Percentiles rank a stretch among this genome's conserved stretches.
Conservation (phyloP, 768 basidiomycete species). For the Leccinum sublutescens region DNA sequence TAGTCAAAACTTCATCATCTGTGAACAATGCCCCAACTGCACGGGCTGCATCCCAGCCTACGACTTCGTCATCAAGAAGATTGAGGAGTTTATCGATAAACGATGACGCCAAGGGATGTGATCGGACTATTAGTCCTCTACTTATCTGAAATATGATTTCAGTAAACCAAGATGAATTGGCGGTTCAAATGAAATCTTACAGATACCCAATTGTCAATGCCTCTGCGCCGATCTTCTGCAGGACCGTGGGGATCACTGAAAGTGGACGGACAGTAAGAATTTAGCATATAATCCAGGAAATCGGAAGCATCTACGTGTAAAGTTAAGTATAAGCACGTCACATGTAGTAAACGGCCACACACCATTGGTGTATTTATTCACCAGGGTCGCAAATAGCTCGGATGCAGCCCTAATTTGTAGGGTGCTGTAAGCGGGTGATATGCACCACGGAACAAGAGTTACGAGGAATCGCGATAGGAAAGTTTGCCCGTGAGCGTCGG, state of each 20-base stretch:
- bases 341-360: slow-evolving; percentile 14
- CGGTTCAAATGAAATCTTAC: slow-evolving; percentile 38
- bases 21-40: slow-evolving; percentile 67
- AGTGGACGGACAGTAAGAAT: slow-evolving; percentile 48
- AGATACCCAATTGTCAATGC: slow-evolving; percentile 67
- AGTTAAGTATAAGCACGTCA: background rate
- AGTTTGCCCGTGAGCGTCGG: slow-evolving; percentile 40
- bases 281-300: slow-evolving; percentile 45
- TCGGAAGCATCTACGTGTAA: slow-evolving; percentile 40
- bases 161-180: background rate
- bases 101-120: slow-evolving; percentile 53
- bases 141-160: slow-evolving; percentile 50
- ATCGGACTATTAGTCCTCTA: slow-evolving; percentile 76
- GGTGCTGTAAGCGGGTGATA: slow-evolving; percentile 44
- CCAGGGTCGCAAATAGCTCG: slow-evolving; percentile 59
- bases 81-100: slow-evolving; percentile 67
- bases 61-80: slow-evolving; percentile 60
- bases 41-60: slow-evolving; percentile 75
- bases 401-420: slow-evolving; percentile 56
- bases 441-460: slow-evolving; percentile 57
- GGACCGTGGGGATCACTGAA: slow-evolving; percentile 38
- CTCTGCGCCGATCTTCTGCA: slow-evolving; percentile 43
- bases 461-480: slow-evolving; percentile 52
- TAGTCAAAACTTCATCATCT: slow-evolving; percentile 65
- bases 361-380: slow-evolving; percentile 82